phyloP scores from a whole-genome alignment of 305 asterid genomes.

The Fraxinus baroniana region DNA sequence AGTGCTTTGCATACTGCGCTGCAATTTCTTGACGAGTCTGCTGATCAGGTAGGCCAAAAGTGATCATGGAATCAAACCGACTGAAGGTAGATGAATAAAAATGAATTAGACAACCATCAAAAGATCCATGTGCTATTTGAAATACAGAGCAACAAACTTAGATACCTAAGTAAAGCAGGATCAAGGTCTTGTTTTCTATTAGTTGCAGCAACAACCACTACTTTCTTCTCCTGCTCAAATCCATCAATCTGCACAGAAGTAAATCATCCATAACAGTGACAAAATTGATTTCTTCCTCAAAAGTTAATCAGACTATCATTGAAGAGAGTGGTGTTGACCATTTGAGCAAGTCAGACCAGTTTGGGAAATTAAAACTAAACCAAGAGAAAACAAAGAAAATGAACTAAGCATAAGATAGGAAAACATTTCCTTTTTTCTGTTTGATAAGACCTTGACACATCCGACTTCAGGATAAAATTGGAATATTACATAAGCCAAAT shows the following conservation, averaged over 20 bases:
- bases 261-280: constrained; percentile 17
- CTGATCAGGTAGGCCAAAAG: constrained; percentile 77
- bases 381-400: background rate
- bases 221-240: constrained; percentile 93
- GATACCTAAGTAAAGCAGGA: constrained; percentile 89
- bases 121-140: background rate
- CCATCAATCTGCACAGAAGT: constrained; percentile 79
- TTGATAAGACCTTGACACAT: background rate
- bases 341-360: background rate
- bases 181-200: constrained; percentile 96
- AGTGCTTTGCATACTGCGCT: constrained; percentile 88
- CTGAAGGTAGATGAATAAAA: constrained; percentile 43
- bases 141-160: constrained; percentile 8
- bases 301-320: background rate
- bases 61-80: constrained; percentile 89
- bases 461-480: background rate
- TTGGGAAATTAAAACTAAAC: background rate
- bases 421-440: background rate
- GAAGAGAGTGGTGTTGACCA: background rate
- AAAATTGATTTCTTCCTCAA: constrained; percentile 9
- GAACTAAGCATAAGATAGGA: background rate
- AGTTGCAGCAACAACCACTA: constrained; percentile 93
- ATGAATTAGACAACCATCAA: constrained; percentile 1
- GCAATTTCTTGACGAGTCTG: constrained; percentile 82
- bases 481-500: background rate